Conservation (phyloP, 2,329 filamentous ascomycete species). For the Phyllosticta capitalensis region DNA sequence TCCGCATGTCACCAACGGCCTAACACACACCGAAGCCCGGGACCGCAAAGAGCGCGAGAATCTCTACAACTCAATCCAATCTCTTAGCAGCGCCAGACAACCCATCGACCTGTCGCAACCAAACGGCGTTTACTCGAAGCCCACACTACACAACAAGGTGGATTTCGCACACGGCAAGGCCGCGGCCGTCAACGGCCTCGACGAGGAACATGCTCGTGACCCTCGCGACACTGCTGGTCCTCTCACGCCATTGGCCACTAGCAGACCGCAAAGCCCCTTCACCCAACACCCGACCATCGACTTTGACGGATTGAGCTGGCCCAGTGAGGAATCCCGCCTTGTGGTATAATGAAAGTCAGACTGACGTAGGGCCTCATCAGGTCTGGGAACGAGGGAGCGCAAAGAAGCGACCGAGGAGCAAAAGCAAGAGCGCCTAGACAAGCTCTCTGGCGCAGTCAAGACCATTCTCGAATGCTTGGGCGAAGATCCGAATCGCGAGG, state of each 20-base stretch:
- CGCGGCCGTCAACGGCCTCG: slow-evolving; percentile 17
- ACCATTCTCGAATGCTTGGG: slow-evolving; percentile 58
- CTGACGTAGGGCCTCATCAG: slow-evolving; percentile 26
- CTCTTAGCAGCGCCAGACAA: slow-evolving; percentile 43
- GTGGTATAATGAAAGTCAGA: background rate
- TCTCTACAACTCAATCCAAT: slow-evolving; percentile 49
- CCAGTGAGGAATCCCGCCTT: slow-evolving; percentile 29
- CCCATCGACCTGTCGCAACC: slow-evolving; percentile 35
- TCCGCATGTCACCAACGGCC: slow-evolving; percentile 48
- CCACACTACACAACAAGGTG: background rate
- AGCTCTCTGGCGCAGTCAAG: slow-evolving; percentile 52
- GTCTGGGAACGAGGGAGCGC: slow-evolving; percentile 54
- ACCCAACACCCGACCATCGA: slow-evolving; percentile 43
- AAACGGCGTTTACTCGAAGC: slow-evolving; percentile 22
- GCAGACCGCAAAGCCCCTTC: slow-evolving; percentile 41
- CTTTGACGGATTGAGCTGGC: slow-evolving; percentile 48
- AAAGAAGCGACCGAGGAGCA: slow-evolving; percentile 50
- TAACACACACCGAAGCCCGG: slow-evolving; percentile 39
- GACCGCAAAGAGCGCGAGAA: slow-evolving; percentile 45
- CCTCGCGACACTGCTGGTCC: slow-evolving; percentile 42
- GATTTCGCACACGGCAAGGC: background rate
- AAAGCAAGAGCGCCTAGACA: slow-evolving; percentile 47
- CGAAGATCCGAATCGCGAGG: slow-evolving; percentile 56
- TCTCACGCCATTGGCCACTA: slow-evolving; percentile 44
- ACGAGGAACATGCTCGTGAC: slow-evolving; percentile 43